phyloP scores from a whole-genome alignment of 139 green algal species.

The Microglena sp. region DNA sequence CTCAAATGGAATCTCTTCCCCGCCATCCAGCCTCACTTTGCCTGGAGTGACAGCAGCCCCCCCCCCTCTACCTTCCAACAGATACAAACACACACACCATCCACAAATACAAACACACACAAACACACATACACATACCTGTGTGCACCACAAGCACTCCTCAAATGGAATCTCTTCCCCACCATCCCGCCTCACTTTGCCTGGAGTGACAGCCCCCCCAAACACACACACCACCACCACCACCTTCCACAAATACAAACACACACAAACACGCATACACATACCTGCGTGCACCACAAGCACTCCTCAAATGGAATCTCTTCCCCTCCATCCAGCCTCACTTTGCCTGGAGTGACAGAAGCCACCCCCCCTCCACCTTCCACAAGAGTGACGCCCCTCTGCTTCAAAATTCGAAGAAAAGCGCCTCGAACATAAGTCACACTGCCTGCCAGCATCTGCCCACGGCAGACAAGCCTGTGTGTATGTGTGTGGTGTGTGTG shows the following conservation, averaged over 20 bases:
- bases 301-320: constrained; percentile 52
- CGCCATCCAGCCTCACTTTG: background rate
- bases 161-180: constrained; percentile 27
- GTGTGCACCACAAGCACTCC: constrained; percentile 92
- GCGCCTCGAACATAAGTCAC: constrained; percentile 20
- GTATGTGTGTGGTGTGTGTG: too few species aligned
- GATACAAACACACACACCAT: too few species aligned
- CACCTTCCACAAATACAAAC: too few species aligned
- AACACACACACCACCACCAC: too few species aligned
- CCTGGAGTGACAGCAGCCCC: background rate
- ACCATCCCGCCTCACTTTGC: background rate
- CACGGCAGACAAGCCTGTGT: constrained; percentile 37
- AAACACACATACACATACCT: too few species aligned
- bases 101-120: too few species aligned
- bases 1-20: constrained; percentile 28
- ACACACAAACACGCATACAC: too few species aligned
- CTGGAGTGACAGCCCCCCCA: background rate
- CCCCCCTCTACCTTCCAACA: constrained; percentile 12
- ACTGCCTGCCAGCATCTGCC: constrained; percentile 26
- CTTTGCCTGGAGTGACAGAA: background rate
- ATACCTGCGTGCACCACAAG: constrained; percentile 94
- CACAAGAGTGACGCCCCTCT: constrained; percentile 16
- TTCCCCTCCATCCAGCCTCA: background rate
- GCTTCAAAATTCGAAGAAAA: constrained; percentile 17
- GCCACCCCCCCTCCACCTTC: constrained; percentile 12